Evolutionary conservation across 2,329 filamentous ascomycete genomes (phyloP).

Genomic region (Bimuria novae-zelandiae): DNA sequence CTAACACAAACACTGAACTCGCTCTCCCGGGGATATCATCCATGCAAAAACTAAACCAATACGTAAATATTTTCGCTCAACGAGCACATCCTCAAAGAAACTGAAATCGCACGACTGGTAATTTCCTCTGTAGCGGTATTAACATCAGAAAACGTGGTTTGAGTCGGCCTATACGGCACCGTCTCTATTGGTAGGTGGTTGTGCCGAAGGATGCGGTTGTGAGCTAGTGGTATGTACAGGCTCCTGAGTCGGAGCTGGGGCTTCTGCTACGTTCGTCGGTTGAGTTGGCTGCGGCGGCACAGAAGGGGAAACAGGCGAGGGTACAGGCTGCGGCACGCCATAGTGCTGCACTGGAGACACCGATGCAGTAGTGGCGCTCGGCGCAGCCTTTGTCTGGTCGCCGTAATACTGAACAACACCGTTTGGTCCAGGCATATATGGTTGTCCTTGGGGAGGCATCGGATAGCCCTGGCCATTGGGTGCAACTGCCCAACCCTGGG

Average conservation of each 20-base stretch:
- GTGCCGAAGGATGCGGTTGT: background rate
- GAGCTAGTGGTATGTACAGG: background rate
- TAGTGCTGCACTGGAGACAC: constrained; percentile 6
- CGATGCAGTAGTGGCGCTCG: constrained; percentile 6
- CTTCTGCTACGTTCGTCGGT: background rate
- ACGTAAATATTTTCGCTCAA: background rate
- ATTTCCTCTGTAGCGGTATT: background rate
- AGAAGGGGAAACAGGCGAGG: background rate
- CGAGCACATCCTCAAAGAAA: background rate
- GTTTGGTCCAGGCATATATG: constrained; percentile 7
- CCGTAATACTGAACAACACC: constrained; percentile 22
- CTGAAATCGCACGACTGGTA: background rate
- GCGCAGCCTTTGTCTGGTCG: constrained; percentile 48
- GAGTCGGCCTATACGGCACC: background rate
- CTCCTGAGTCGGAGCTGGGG: background rate
- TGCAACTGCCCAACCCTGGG: constrained; percentile 23
- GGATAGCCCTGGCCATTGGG: constrained; percentile 9
- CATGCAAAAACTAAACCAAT: background rate
- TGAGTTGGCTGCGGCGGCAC: background rate
- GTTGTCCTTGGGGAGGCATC: constrained; percentile 10
- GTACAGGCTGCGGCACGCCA: constrained; percentile 1
- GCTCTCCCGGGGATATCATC: constrained; percentile 3
- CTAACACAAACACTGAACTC: background rate
- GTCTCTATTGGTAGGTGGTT: constrained; percentile 5
- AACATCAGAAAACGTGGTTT: background rate